Base-by-base conservation (phyloP, 805 yeast species). In the Tetrapisispora taiwanensis region DNA sequence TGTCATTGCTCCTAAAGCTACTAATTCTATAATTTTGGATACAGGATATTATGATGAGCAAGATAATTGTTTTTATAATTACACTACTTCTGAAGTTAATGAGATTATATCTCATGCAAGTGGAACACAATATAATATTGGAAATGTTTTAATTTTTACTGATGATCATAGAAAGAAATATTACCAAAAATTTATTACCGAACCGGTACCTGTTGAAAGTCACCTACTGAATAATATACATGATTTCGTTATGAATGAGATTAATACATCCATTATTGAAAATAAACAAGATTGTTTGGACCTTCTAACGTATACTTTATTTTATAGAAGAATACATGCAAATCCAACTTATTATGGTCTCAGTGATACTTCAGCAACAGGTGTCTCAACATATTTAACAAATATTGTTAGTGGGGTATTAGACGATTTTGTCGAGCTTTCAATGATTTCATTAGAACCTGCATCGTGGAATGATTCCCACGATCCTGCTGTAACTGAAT, bases 301-400 rank as follows among this genome's bases (percentile, higher is more conserved):
- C 55, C 87, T 95, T 94, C 56, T 92, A 30, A 84, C 96, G 0
- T 85, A 75, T 58, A 74, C 95, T 0, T 84, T 79, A 52, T 84
- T 89, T 55, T 92, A 86, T 63, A 71, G 94, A 50, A 70, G 97
- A 41, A 59, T 92, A 18, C 82, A 78, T 45, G 71, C 75, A 30
- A 92, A 92, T 59, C 97, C 98, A 3, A 78, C 92, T 46, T 92
- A 75, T 58, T 92, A 92, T 57, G 95, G 88, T n/a, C 74, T 86
- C 7, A 69, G 68, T 34, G 84, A 81, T 48, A 68, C 72, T 3
- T 66, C 84, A 1, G 77, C 77, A 36, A 62, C 73, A 27, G 95
- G 94, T 0, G 60, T 90, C 7, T 86, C 95, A 1, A 89, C 83
- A 43, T 86, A 72, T 60, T 65, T 92, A 35, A 88, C 97, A 0